These are phyloP conservation scores for Scutellaria minor DNA, from an alignment of 257 asterid genomes.

Conservation along the genomic window DNA sequence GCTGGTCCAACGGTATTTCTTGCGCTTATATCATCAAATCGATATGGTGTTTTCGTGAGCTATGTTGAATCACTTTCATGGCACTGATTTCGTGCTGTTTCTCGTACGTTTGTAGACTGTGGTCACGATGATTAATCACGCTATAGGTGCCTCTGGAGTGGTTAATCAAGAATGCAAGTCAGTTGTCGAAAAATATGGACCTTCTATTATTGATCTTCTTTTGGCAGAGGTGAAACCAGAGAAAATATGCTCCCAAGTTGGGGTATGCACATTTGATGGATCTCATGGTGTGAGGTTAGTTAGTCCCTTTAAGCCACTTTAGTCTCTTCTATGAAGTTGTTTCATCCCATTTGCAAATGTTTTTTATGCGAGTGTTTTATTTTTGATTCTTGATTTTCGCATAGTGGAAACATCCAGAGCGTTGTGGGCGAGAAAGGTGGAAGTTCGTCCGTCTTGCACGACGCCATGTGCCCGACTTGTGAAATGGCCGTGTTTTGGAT, in stretches of 20 bases:
- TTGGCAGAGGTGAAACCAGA: slow-evolving; percentile 67
- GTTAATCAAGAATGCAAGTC: slow-evolving; percentile 90
- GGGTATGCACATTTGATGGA: slow-evolving; percentile 76
- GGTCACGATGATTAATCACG: slow-evolving; percentile 86
- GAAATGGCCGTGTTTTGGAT: slow-evolving; percentile 78
- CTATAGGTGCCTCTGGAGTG: slow-evolving; percentile 90
- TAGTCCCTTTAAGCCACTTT: background rate
- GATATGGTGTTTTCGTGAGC: background rate
- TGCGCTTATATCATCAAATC: background rate
- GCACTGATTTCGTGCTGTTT: background rate
- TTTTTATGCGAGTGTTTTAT: background rate
- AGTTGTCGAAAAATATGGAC: slow-evolving; percentile 76
- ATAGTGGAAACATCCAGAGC: slow-evolving; percentile 71
- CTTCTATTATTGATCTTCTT: slow-evolving; percentile 68
- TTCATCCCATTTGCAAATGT: background rate
- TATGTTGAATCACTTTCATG: too few species aligned
- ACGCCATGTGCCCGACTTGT: slow-evolving; percentile 70
- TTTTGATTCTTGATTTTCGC: background rate
- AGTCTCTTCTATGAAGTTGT: background rate
- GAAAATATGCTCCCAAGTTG: slow-evolving; percentile 75
- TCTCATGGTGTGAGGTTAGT: slow-evolving; percentile 73
- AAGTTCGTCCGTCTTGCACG: slow-evolving; percentile 41
- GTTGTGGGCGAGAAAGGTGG: slow-evolving; percentile 48
- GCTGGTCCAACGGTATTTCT: slow-evolving; percentile 86
- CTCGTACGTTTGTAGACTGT: slow-evolving; percentile 53